These are phyloP conservation scores for Aspergillus ochraceus DNA, from an alignment of 2,329 filamentous ascomycete species.

Conservation along the genomic window DNA sequence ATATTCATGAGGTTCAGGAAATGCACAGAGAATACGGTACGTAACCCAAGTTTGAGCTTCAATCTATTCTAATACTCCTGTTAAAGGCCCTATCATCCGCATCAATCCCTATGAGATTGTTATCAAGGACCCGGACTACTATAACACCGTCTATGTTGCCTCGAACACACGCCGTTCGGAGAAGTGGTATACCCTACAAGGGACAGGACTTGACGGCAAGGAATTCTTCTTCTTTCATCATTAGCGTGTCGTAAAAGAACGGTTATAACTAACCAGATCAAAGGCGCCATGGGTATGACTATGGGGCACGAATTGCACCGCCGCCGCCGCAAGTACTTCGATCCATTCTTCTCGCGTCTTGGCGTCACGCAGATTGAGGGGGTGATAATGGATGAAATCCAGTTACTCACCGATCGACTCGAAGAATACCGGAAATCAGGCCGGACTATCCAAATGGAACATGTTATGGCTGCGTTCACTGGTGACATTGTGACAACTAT, in stretches of 20 bases:
- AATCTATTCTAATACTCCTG: too few relatives aligned
- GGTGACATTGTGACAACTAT: constrained; percentile 28
- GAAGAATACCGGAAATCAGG: constrained; percentile 13
- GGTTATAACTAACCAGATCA: neutral
- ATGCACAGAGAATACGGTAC: constrained; percentile 33
- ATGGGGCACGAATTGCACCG: constrained; percentile 26
- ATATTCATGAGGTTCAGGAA: constrained; percentile 27
- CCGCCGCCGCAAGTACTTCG: constrained; percentile 17
- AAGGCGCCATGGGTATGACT: constrained; percentile 18
- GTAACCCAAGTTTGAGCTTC: neutral
- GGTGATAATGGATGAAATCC: neutral
- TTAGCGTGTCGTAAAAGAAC: too few relatives aligned
- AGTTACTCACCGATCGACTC: neutral
- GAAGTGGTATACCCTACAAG: neutral
- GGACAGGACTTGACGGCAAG: too few relatives aligned
- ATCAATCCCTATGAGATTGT: constrained; percentile 22
- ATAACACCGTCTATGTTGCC: neutral
- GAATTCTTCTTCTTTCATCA: too few relatives aligned
- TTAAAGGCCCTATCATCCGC: neutral
- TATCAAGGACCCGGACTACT: constrained; percentile 15
- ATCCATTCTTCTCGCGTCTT: constrained; percentile 22
- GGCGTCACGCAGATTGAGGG: neutral
- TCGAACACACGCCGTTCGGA: neutral
- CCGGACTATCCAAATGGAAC: constrained; percentile 21
- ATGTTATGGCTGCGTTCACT: constrained; percentile 25